Evolutionary conservation across 2,329 filamentous ascomycete species (phyloP), one percentile per base, ranked within the genome.

Genomic region (Drechslerella coelobrocha): DNA sequence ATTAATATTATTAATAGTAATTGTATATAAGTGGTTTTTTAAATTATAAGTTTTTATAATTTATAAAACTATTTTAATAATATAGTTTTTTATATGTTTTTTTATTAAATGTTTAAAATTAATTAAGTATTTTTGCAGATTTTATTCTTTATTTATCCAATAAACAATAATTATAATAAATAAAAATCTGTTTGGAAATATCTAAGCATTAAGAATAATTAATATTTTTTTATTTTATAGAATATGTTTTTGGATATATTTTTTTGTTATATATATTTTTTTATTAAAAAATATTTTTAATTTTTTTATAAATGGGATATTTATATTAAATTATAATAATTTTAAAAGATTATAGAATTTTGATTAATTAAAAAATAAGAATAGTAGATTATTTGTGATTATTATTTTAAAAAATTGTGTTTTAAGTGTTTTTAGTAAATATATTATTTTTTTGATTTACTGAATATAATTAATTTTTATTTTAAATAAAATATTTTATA

Each of bases 371-470:
- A 21, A 50, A 8, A 50, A 19, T 50, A 50, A 24, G 21, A 43
- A 17, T 43, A 43, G n/a, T 43, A 17, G n/a, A 43, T 17, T 23
- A 50, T 8, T 50, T 50, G 17, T 50, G 14, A 50, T 50, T 50
- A 21, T 50, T 50, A 23, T 19, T 50, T 23, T 50, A 2, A 50
- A 8, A 23, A 21, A 19, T 23, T 50, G 17, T 23, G 5, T 21
- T 19, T 50, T 50, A 50, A 5, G 45, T 8, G 4, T 50, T 50
- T 21, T n/a, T n/a, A n/a, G n/a, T n/a, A n/a, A n/a, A n/a, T n/a
- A n/a, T n/a, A n/a, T n/a, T n/a, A n/a, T n/a, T 2, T 50, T 50
- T 6, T 50, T 9, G 24, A 50, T 50, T 19, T 50, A 21, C 17
- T 8, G 14, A 23, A 23, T 23, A 50, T 14, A 50, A 23, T 50